Base-by-base conservation (phyloP, 1,284 basidiomycete species). In the Sphagnurus paluster region DNA sequence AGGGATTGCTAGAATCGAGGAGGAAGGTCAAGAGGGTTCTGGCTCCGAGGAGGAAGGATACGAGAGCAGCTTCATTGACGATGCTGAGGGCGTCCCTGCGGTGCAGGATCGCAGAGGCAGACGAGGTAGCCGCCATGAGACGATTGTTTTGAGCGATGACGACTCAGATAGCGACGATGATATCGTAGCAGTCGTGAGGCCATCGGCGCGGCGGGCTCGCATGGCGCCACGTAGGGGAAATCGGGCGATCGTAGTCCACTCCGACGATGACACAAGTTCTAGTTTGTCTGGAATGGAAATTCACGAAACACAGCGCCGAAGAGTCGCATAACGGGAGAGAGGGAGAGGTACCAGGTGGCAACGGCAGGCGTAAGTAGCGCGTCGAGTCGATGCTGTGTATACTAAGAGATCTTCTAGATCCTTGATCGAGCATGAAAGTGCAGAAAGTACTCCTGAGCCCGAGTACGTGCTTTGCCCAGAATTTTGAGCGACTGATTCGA, bases 51-150 rank as follows among this genome's bases (percentile, higher is more conserved):
- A 65, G 23, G 66, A 63, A 5, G 69, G 57, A 2, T 76, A 77
- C 44, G 75, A 75, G 48, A 70, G 70, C 51, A 76, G 75, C 54
- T 80, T 80, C 48, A 76, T 80, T 38, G 78, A 77, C 35, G 76
- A 77, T 48, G 65, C 11, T 4, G 48, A 44, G 8, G 13, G 13
- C 17, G 13, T 16, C 3, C 30, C 10, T 16, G 7, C 30, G 17
- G 2, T n/a, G 30, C 30, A 16, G 3, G 30, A 33, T 33, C 30
- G 13, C 8, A 16, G 30, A 33, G 30, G 30, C n/a, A n/a, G n/a
- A n/a, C n/a, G 30, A 16, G 7, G n/a, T 33, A n/a, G 14, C 30
- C 4, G 19, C 7, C 16, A 11, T 37, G 23, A 13, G 11, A 9
- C 28, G 11, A 6, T 17, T 25, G 33, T 21, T n/a, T n/a, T n/a